These are phyloP conservation scores for Cladophialophora chaetospira DNA, from an alignment of 2,329 filamentous ascomycete species.

Conservation along the genomic window DNA sequence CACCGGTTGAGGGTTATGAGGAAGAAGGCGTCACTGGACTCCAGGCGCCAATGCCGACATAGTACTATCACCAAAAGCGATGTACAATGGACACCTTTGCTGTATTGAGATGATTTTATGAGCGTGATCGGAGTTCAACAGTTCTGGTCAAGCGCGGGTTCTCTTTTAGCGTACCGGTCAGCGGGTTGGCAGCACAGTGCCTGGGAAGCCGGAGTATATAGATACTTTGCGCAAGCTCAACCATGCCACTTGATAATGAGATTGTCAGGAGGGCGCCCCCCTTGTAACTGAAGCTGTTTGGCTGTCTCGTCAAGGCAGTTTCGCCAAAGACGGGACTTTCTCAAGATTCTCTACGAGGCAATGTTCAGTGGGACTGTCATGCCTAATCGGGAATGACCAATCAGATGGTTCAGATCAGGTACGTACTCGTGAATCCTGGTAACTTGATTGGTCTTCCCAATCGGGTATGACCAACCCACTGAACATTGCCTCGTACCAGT, in stretches of 20 bases:
- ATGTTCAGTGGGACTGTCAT: too few relatives aligned
- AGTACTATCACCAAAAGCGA: not conserved
- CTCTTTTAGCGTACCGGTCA: not conserved
- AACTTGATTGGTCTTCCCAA: too few relatives aligned
- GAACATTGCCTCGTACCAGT: too few relatives aligned
- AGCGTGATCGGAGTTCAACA: slow-evolving; percentile 4
- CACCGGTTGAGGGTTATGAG: slow-evolving; percentile 67
- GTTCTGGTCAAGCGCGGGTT: slow-evolving; percentile 1
- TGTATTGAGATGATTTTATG: not conserved
- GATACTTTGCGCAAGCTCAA: not conserved
- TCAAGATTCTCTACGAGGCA: too few relatives aligned
- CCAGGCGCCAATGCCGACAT: slow-evolving; percentile 28
- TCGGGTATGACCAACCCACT: too few relatives aligned
- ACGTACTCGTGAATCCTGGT: too few relatives aligned
- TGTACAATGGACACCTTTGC: not conserved
- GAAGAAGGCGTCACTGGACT: slow-evolving; percentile 23
- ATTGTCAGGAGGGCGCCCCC: not conserved
- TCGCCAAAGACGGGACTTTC: too few relatives aligned
- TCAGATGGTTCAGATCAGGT: too few relatives aligned
- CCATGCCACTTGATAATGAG: not conserved
- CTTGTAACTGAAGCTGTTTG: too few relatives aligned
- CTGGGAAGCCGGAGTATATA: not conserved
- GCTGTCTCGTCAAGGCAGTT: too few relatives aligned
- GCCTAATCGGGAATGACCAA: too few relatives aligned
- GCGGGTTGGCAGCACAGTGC: not conserved